Conservation (phyloP, 23 red algal species). For the Gracilaria caudata region DNA sequence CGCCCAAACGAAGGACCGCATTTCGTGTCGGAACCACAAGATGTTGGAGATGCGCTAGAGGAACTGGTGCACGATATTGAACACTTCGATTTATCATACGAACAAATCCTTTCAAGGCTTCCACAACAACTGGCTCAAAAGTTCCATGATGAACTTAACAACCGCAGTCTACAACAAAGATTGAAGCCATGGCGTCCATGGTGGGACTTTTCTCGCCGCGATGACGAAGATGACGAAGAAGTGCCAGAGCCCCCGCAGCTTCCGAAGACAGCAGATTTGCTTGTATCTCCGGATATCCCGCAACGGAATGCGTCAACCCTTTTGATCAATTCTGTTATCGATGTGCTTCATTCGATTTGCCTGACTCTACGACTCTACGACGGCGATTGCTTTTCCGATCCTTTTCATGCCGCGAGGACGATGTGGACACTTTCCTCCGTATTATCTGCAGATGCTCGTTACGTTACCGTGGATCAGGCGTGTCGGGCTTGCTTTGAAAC, state of each 20-base stretch:
- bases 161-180: background rate
- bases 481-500: slow-evolving; percentile 10
- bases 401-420: slow-evolving; percentile 17
- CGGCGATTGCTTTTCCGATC: slow-evolving; percentile 36
- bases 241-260: slow-evolving; percentile 13
- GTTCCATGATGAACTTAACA: slow-evolving; percentile 4
- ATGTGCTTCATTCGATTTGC: slow-evolving; percentile 17
- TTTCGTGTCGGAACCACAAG: background rate
- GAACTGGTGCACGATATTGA: slow-evolving; percentile 45
- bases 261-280: background rate
- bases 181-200: slow-evolving; percentile 45
- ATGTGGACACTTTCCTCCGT: slow-evolving; percentile 34
- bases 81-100: slow-evolving; percentile 5
- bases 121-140: slow-evolving; percentile 1
- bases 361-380: slow-evolving; percentile 26
- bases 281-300: slow-evolving; percentile 17
- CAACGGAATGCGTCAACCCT: background rate
- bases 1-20: background rate
- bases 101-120: slow-evolving; percentile 30
- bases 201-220: background rate
- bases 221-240: background rate
- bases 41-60: background rate
- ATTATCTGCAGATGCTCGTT: slow-evolving; percentile 9
- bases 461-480: slow-evolving; percentile 4
- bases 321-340: slow-evolving; percentile 29